Evolutionary conservation across 2,329 filamentous ascomycete genomes (phyloP), one percentile per base, ranked within the genome.

Genomic region (Ophiocordyceps camponoti-leonardi): DNA sequence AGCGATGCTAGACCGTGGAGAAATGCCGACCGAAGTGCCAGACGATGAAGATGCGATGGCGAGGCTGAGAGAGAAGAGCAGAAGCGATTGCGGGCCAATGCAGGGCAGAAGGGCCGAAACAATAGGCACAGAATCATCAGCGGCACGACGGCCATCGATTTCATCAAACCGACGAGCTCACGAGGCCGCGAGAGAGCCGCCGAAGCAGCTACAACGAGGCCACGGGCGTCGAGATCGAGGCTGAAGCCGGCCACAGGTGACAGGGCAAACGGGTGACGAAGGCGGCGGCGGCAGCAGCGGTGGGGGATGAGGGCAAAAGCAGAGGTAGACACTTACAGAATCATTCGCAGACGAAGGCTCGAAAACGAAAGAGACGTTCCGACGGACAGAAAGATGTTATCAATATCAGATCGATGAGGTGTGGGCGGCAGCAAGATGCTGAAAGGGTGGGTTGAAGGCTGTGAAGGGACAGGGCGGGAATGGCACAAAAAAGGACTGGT

Each of bases 331-430:
- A 72, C 69, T 68, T 64, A 72, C 69, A 65, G 35, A 68, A 62
- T 68, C 67, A 72, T 70, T 59, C 66, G 68, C 59, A 54, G 59
- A 64, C 56, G 58, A 58, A 58, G 55, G 53, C 56, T 59, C 64
- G 60, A 60, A 59, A 63, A 57, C 57, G 54, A 48, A 47, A 44
- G 48, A 49, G 48, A 49, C 52, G 56, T 56, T 45, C 52, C 51
- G 49, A 53, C 48, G 46, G 23, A 19, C 47, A 46, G 35, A 19
- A n/a, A 19, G 50, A 48, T 50, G 53, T 50, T 47, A 52, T 47
- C 48, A 41, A 48, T 47, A 48, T 52, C 54, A 53, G 54, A 56
- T 55, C 47, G 46, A 45, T 43, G 45, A 41, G 42, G 41, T 45
- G 41, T 45, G 47, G 16, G 35, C 35, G 44, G 45, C 39, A 48